phyloP scores from a whole-genome alignment of 768 basidiomycete species.

The Psilocybe subaeruginosa region DNA sequence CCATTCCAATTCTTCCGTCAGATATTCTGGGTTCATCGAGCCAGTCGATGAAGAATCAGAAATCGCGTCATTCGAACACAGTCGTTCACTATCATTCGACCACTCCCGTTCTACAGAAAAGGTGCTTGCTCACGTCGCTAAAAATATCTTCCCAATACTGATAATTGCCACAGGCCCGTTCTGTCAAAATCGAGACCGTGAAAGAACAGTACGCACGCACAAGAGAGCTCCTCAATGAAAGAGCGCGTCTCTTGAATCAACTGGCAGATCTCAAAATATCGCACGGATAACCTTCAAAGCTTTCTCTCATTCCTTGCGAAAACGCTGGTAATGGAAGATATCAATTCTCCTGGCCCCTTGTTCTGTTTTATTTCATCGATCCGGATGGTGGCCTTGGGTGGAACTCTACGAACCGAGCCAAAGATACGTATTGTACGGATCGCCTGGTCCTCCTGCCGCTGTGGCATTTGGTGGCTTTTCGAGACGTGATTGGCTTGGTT shows the following conservation, averaged over 20 bases:
- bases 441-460: too few species aligned
- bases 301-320: not conserved
- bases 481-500: too few species aligned
- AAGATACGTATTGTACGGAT: too few species aligned
- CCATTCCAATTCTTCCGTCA: conserved; percentile 30
- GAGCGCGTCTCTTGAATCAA: conserved; percentile 57
- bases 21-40: conserved; percentile 57
- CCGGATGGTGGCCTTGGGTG: too few species aligned
- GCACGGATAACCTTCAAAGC: not conserved
- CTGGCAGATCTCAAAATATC: conserved; percentile 44
- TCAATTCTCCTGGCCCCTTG: too few species aligned
- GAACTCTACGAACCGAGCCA: too few species aligned
- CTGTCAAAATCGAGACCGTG: conserved; percentile 17
- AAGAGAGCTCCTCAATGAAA: conserved; percentile 56
- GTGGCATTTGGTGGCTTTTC: too few species aligned
- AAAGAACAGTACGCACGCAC: conserved; percentile 41
- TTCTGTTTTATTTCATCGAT: too few species aligned
- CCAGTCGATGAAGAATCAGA: conserved; percentile 56
- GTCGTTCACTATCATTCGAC: conserved; percentile 21
- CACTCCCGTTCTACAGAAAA: not conserved
- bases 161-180: not conserved
- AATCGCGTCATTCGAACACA: conserved; percentile 50
- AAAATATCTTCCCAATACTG: not conserved
- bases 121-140: not conserved
- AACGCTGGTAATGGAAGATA: too few species aligned